These are phyloP conservation scores for Umbellularia californica DNA, from an alignment of 164 flowering plant species.

Conservation along the genomic window DNA sequence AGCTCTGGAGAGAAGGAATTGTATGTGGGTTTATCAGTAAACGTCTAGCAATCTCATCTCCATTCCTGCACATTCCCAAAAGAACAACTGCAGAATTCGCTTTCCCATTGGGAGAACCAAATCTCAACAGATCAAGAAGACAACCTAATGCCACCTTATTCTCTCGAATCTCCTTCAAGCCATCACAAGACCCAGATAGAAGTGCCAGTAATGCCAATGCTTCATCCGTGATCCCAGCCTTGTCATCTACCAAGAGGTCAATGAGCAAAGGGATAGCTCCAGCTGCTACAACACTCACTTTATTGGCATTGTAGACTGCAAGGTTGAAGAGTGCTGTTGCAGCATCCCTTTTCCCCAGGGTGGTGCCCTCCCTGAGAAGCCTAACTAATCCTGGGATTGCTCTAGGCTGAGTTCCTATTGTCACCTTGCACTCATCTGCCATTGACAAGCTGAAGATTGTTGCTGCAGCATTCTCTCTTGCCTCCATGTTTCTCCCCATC, in stretches of 20 bases:
- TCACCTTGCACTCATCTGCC: constrained; percentile 80
- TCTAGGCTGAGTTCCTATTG: constrained; percentile 72
- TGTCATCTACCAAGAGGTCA: constrained; percentile 49
- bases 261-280: constrained; percentile 69
- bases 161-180: constrained; percentile 46
- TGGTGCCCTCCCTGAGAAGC: constrained; percentile 66
- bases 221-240: constrained; percentile 71
- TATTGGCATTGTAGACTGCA: constrained; percentile 82
- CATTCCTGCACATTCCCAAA: constrained; percentile 64
- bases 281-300: constrained; percentile 79
- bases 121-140: constrained; percentile 53
- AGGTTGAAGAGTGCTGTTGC: constrained; percentile 90
- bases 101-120: constrained; percentile 68
- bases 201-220: constrained; percentile 51
- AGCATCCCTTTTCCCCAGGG: constrained; percentile 89
- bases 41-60: constrained; percentile 47
- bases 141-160: constrained; percentile 38
- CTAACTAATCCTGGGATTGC: constrained; percentile 81
- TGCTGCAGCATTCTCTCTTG: constrained; percentile 91
- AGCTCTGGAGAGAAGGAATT: constrained; percentile 54
- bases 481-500: constrained; percentile 73
- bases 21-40: constrained; percentile 51
- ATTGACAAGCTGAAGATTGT: constrained; percentile 87
- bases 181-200: constrained; percentile 44
- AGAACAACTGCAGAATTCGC: constrained; percentile 57